Percentiles rank a stretch among this genome's conserved stretches.
Conservation (phyloP, 2,329 filamentous ascomycete species). For the Cercospora sp. region DNA sequence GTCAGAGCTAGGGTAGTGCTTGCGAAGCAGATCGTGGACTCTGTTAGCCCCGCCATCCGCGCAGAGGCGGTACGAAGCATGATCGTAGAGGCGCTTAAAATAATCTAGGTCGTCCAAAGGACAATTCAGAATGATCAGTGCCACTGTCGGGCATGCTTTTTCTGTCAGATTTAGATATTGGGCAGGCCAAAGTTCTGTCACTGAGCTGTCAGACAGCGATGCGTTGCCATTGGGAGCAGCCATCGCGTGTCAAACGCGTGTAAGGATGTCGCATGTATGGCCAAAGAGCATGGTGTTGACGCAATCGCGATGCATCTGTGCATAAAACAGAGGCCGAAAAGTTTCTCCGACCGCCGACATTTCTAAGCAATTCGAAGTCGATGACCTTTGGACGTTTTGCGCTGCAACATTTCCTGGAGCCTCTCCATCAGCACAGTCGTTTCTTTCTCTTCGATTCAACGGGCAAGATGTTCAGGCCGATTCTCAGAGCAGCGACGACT, state of each 20-base stretch:
- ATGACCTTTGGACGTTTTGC: constrained; percentile 18
- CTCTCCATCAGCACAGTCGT: constrained; percentile 14
- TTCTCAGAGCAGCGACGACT: constrained; percentile 46
- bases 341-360: constrained; percentile 5
- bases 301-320: not conserved
- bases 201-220: not conserved
- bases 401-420: constrained; percentile 1
- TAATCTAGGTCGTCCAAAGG: constrained; percentile 57
- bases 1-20: constrained; percentile 20
- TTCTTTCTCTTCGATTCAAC: constrained; percentile 13
- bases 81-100: constrained; percentile 49
- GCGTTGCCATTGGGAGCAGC: not conserved
- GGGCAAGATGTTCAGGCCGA: constrained; percentile 54
- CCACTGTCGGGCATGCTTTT: constrained; percentile 27
- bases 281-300: not conserved
- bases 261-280: not conserved
- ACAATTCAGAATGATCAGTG: constrained; percentile 63
- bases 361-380: constrained; percentile 18
- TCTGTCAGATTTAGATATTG: constrained; percentile 27
- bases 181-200: constrained; percentile 26
- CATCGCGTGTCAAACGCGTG: not conserved
- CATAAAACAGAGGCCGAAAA: not conserved
- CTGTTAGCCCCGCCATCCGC: constrained; percentile 91
- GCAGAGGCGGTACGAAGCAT: constrained; percentile 68
- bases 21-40: constrained; percentile 57